These are phyloP conservation scores for Aspergillus japonicus DNA, from an alignment of 2,329 filamentous ascomycete genomes.

Conservation along the genomic window DNA sequence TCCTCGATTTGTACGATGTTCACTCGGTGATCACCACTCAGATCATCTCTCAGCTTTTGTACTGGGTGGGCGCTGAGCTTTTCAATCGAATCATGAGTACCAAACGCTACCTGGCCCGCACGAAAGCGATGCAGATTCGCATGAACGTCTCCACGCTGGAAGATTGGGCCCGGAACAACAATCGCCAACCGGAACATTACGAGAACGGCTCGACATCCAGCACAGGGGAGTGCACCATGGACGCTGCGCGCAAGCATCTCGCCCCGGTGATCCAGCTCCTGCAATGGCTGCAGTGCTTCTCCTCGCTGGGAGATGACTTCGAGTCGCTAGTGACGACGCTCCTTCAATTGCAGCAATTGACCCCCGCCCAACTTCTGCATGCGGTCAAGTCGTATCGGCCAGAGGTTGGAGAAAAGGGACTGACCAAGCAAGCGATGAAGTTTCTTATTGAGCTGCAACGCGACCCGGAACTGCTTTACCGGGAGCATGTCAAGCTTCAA, in stretches of 20 bases:
- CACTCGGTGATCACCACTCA: slow-evolving; percentile 95
- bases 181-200: slow-evolving; percentile 90
- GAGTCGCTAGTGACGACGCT: slow-evolving; percentile 85
- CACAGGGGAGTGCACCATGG: slow-evolving; percentile 81
- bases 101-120: slow-evolving; percentile 87
- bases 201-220: slow-evolving; percentile 85
- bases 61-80: slow-evolving; percentile 93
- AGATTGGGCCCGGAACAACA: slow-evolving; percentile 93
- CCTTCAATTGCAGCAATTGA: slow-evolving; percentile 81
- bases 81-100: slow-evolving; percentile 99
- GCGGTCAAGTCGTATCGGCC: slow-evolving; percentile 89
- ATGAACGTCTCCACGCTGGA: slow-evolving; percentile 97
- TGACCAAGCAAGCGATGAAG: slow-evolving; percentile 84
- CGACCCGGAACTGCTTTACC: slow-evolving; percentile 61
- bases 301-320: slow-evolving; percentile 84
- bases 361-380: slow-evolving; percentile 85
- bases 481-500: slow-evolving; percentile 35
- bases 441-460: slow-evolving; percentile 79
- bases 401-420: slow-evolving; percentile 89
- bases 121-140: slow-evolving; percentile 98
- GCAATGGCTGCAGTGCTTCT: slow-evolving; percentile 98
- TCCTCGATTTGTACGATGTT: slow-evolving; percentile 97
- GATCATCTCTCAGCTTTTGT: slow-evolving; percentile 86
- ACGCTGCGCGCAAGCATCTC: slow-evolving; percentile 79
- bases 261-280: slow-evolving; percentile 88